phyloP scores from a whole-genome alignment of 345 rosid genomes.

The Populus deltoides region DNA sequence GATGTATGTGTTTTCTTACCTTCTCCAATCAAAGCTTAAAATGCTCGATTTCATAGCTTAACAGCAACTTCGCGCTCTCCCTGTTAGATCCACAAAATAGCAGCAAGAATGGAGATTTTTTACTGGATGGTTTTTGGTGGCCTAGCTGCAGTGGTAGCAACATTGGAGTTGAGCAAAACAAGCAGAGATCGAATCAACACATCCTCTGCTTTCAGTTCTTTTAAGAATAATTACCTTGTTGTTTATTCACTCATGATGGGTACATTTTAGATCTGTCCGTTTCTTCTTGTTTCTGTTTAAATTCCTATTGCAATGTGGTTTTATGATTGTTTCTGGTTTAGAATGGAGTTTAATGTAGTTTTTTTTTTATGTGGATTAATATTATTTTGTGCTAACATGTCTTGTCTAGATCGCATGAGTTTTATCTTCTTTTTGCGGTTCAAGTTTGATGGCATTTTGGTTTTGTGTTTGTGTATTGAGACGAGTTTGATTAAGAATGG shows the following conservation, averaged over 20 bases:
- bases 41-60: no score
- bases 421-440: neutral
- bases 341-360: neutral
- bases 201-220: slow-evolving; percentile 56
- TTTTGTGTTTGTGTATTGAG: neutral
- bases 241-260: slow-evolving; percentile 88
- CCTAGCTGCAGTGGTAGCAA: slow-evolving; percentile 49
- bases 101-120: slow-evolving; percentile 48
- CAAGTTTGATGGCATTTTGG: neutral
- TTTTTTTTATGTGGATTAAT: neutral
- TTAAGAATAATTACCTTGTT: slow-evolving; percentile 64
- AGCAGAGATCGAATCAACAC: slow-evolving; percentile 60
- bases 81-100: neutral
- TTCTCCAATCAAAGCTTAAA: no score
- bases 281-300: neutral
- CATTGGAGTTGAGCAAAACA: slow-evolving; percentile 57
- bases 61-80: no score
- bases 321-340: neutral
- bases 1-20: no score
- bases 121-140: slow-evolving; percentile 56
- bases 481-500: neutral
- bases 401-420: neutral
- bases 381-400: neutral
- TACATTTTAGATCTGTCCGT: slow-evolving; percentile 19
- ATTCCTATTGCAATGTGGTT: neutral